Base-by-base conservation (phyloP, 768 basidiomycete species). In the Pleurotus tuber-regium region DNA sequence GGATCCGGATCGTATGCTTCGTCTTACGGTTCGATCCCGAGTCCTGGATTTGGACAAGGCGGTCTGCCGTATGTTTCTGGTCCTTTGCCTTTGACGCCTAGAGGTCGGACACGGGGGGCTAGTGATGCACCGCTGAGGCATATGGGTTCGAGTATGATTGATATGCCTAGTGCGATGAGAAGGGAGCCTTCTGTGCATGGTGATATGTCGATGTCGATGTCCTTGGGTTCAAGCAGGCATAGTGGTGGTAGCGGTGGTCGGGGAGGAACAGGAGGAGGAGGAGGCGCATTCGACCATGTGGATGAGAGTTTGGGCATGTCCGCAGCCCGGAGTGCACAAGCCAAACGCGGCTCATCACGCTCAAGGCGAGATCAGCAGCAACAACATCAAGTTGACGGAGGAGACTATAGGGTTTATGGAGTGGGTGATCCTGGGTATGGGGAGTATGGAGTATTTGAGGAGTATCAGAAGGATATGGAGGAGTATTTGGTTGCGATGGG, bases 261-360 rank as follows among this genome's bases (percentile, higher is more conserved):
- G n/a, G n/a, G n/a, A n/a, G n/a, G n/a, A n/a, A n/a, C n/a, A n/a
- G n/a, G n/a, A n/a, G 33, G 46, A 31, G 28, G 29, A 31, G 29
- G 46, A 14, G 21, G 29, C 30, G 46, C 7, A 31, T n/a, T 19
- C 23, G n/a, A 16, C 9, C 29, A 47, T 26, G 18, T 30, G 16
- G 46, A 47, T 47, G 46, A 47, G 23, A 47, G 24, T n/a, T 29
- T 47, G 46, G 46, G 46, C 21, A 31, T n/a, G 46, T 47, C 46
- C 9, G 46, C 46, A 8, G 46, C 46, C 21, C 28, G 46, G 14
- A 47, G 16, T 47, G 46, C 46, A 19, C 46, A 47, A 31, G 46
- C 46, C 11, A 47, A 33, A 21, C 46, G 46, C 33, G 31, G 46
- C 18, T 47, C 46, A 23, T 47, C 46, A 8, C 46, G 46, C 12